Percentiles rank a stretch among this genome's conserved stretches.
Conservation (phyloP, 2,329 filamentous ascomycete species). For the Aspergillus hortae region DNA sequence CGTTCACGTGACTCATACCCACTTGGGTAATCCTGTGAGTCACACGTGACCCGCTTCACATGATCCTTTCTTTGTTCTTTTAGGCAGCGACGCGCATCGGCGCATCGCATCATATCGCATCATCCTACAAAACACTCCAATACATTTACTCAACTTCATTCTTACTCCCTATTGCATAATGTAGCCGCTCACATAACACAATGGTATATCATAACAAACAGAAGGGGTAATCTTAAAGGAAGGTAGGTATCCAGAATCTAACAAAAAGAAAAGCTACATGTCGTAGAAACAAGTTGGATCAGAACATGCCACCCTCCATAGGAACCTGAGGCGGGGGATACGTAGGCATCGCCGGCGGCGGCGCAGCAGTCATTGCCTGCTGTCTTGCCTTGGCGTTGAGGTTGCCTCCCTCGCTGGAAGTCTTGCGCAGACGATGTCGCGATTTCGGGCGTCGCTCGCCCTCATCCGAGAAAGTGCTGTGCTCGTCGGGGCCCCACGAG, state of each 20-base stretch:
- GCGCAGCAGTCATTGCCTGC: slow-evolving; percentile 29
- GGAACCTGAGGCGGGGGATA: slow-evolving; percentile 27
- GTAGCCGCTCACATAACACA: slow-evolving; percentile 11
- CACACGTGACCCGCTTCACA: not conserved
- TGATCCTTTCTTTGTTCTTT: not conserved
- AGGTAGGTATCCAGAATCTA: slow-evolving; percentile 8
- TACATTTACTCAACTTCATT: not conserved
- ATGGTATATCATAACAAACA: slow-evolving; percentile 18
- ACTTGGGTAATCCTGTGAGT: too few species aligned
- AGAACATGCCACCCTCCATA: slow-evolving; percentile 40
- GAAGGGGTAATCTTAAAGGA: slow-evolving; percentile 9
- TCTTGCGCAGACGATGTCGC: slow-evolving; percentile 45
- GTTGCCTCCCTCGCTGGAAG: slow-evolving; percentile 49
- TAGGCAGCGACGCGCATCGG: not conserved
- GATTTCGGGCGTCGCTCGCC: slow-evolving; percentile 33
- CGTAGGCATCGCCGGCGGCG: slow-evolving; percentile 30
- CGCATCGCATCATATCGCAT: too few species aligned
- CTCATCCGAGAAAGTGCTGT: slow-evolving; percentile 45
- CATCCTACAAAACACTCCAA: not conserved
- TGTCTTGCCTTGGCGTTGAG: slow-evolving; percentile 45
- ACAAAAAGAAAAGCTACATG: slow-evolving; percentile 6
- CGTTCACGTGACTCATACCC: too few species aligned
- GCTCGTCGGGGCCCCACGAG: slow-evolving; percentile 28
- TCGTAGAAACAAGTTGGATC: slow-evolving; percentile 11
- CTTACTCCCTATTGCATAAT: not conserved